Evolutionary conservation across 768 basidiomycete genomes (phyloP).

Genomic region (Suillus occidentalis): DNA sequence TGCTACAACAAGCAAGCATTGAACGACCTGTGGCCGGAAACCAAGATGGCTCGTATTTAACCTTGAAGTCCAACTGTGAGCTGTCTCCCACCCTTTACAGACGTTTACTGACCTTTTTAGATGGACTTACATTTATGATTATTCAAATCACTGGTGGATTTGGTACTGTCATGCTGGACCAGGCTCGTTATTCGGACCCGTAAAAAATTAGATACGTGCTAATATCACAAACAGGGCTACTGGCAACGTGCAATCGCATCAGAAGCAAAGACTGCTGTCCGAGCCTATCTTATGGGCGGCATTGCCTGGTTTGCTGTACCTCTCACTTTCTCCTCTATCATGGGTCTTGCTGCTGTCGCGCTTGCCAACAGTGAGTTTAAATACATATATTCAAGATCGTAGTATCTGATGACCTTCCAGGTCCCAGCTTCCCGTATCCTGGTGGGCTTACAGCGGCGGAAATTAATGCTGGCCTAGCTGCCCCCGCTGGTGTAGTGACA

Average conservation of each 20-base stretch:
- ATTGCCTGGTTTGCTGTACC: slow-evolving; percentile 42
- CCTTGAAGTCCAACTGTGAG: slow-evolving; percentile 33
- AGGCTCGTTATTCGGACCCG: slow-evolving; percentile 3
- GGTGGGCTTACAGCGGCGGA: slow-evolving; percentile 26
- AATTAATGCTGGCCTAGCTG: slow-evolving; percentile 35
- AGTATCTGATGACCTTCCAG: slow-evolving; percentile 12
- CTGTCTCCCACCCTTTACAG: not conserved
- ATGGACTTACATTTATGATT: slow-evolving; percentile 18
- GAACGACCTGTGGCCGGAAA: slow-evolving; percentile 35
- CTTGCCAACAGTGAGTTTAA: slow-evolving; percentile 17
- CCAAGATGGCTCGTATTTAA: slow-evolving; percentile 37
- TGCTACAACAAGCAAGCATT: slow-evolving; percentile 30
- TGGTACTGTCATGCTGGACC: slow-evolving; percentile 20
- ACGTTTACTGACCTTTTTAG: slow-evolving; percentile 2
- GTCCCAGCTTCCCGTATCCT: slow-evolving; percentile 43
- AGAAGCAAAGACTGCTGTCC: slow-evolving; percentile 35
- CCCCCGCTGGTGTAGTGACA: slow-evolving; percentile 34
- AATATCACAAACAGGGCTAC: slow-evolving; percentile 23
- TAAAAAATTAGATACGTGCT: not conserved
- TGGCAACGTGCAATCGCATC: slow-evolving; percentile 41
- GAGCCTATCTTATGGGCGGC: slow-evolving; percentile 40
- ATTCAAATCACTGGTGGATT: slow-evolving; percentile 21
- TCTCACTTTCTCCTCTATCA: slow-evolving; percentile 37
- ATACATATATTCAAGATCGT: not conserved
- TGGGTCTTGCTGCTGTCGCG: slow-evolving; percentile 36